Base-by-base conservation (phyloP, 257 asterid species). In the Apocynum venetum region DNA sequence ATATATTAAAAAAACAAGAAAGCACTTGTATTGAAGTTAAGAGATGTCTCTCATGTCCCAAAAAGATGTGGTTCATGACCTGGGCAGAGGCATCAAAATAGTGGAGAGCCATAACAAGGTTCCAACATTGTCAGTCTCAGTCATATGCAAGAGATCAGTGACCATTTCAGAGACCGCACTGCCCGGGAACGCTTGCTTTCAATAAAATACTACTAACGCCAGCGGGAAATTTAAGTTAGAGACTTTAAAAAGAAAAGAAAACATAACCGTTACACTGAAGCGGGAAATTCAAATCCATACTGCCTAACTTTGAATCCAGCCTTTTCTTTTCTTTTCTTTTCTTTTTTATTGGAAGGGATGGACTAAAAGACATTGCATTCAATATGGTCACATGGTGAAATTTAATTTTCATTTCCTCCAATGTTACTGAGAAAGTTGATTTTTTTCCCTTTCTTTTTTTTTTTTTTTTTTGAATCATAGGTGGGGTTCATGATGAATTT, bases 401-500 rank as follows among this genome's bases (percentile, higher is more conserved):
- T 10, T 36, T 15, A 4, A 0, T 31, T 31, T 35, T 71, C 38
- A 5, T 7, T 0, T 35, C 7, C 35, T 13, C 43, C 60, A 31
- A 20, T 72, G 41, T 49, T 31, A 49, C 35, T 44, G 4, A 19
- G 14, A 6, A 10, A 4, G 56, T 9, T 14, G 35, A 15, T 51
- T 14, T 17, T 0, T 15, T 17, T 17, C 2, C 13, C 4, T 53
- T 13, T 2, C 1, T 53, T 53, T 53, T 53, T 53, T 15, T 53
- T 53, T 2, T 2, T 6, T 5, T 15, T 15, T 15, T 12, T 31
- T 15, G 35, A 52, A 8, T 38, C 5, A 38, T 8, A 15, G 35
- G 12, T 19, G 19, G n/a, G 68, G 40, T 9, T 40, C n/a, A 59
- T 57, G 56, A 74, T 56, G 69, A 74, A 73, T 13, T 74, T 75